Percentiles rank a stretch among this genome's conserved stretches.
These are phyloP conservation scores for Artemisia argyi DNA, from an alignment of 129 eudicot genomes.

Conservation along the genomic window DNA sequence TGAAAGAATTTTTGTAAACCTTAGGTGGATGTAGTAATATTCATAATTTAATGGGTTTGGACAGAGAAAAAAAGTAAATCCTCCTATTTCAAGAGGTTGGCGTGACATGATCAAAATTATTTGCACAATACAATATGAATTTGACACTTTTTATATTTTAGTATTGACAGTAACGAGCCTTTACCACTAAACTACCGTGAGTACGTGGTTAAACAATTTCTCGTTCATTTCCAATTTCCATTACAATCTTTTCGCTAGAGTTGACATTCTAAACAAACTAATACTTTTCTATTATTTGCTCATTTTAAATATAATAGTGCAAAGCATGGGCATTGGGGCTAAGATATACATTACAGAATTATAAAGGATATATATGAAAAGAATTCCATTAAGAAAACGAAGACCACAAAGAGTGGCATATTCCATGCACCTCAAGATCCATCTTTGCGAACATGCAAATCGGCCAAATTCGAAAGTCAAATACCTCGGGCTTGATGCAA, in stretches of 20 bases:
- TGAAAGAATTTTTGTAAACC: no score
- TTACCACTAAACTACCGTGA: no score
- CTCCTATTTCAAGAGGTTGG: no score
- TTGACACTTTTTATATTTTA: no score
- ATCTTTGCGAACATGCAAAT: constrained; percentile 22
- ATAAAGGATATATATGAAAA: background rate
- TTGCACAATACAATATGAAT: no score
- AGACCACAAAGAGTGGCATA: constrained; percentile 29
- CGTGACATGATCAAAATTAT: no score
- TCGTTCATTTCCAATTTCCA: no score
- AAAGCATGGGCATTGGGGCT: constrained; percentile 12
- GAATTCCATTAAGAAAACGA: constrained; percentile 21
- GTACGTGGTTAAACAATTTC: no score
- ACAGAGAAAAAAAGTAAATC: no score
- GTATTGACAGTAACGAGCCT: no score
- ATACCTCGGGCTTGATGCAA: constrained; percentile 4
- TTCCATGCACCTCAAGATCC: constrained; percentile 14
- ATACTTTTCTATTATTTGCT: background rate
- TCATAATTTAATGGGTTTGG: no score
- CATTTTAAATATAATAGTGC: constrained; percentile 1
- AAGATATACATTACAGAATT: constrained; percentile 15
- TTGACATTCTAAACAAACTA: constrained; percentile 1
- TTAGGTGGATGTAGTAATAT: no score
- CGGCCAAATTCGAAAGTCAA: constrained; percentile 2
- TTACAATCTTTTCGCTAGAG: background rate